These are phyloP conservation scores for Nakazawaea populi DNA, from an alignment of 805 yeast species.

Conservation along the genomic window DNA sequence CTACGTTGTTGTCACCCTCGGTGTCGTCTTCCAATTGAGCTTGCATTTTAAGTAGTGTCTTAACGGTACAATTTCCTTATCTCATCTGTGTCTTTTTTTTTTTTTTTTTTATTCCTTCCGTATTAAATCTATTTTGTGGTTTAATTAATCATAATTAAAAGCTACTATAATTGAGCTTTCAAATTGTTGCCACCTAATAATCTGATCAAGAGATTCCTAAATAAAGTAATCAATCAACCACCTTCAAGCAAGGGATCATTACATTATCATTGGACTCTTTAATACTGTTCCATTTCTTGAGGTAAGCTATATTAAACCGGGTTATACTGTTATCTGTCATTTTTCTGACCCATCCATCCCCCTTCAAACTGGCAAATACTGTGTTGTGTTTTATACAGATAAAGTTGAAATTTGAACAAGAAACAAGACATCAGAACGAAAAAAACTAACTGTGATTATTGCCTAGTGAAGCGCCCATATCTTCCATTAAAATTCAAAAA, in stretches of 20 bases:
- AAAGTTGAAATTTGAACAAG: too few species aligned
- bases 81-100: not conserved
- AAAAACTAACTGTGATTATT: too few species aligned
- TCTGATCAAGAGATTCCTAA: not conserved
- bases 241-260: not conserved
- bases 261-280: not conserved
- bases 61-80: not conserved
- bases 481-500: too few species aligned
- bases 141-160: not conserved
- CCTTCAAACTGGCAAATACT: too few species aligned
- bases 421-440: too few species aligned
- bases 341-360: too few species aligned
- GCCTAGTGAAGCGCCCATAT: too few species aligned
- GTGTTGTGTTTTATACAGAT: too few species aligned
- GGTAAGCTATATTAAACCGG: too few species aligned
- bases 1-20: not conserved
- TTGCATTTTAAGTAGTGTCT: too few species aligned
- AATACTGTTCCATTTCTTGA: too few species aligned
- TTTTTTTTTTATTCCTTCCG: not conserved
- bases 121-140: not conserved
- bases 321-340: too few species aligned
- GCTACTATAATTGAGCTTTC: not conserved
- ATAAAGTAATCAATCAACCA: not conserved
- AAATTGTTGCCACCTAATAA: not conserved
- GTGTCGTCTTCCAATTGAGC: not conserved